A percentile compares a stretch with the other conserved stretches of the same genome.
Evolutionary conservation across 176 grass and related monocot genomes (phyloP).

Genomic region (Musa troglodytarum): DNA sequence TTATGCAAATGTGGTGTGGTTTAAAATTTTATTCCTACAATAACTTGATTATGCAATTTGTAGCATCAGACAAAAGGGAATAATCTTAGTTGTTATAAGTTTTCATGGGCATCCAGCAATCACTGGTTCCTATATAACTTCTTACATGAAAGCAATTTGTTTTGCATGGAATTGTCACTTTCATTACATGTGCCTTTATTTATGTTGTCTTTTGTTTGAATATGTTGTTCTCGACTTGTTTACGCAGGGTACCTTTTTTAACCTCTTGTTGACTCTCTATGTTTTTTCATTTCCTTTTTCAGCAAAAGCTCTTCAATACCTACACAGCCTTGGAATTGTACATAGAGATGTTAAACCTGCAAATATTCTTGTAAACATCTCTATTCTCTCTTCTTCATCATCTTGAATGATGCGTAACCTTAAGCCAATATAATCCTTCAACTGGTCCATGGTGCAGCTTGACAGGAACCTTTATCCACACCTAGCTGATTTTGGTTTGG

Average conservation of each 20-base stretch:
- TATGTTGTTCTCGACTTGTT: neutral
- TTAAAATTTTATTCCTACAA: too few species aligned
- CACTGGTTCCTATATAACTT: too few species aligned
- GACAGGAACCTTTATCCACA: constrained; percentile 59
- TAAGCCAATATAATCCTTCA: constrained; percentile 8
- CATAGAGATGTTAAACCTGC: constrained; percentile 96
- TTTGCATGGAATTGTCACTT: too few species aligned
- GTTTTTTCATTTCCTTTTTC: constrained; percentile 17
- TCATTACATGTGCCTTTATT: neutral
- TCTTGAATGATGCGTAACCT: constrained; percentile 1
- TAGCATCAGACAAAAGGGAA: too few species aligned
- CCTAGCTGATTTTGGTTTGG: constrained; percentile 91
- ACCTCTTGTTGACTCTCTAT: neutral
- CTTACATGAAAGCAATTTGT: too few species aligned
- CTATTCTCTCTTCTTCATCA: constrained; percentile 10
- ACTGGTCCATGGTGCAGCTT: constrained; percentile 39
- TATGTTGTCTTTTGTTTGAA: constrained; percentile 6
- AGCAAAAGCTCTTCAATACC: constrained; percentile 74
- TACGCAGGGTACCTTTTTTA: neutral
- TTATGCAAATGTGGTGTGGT: too few species aligned
- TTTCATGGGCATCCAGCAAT: too few species aligned
- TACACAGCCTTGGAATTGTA: constrained; percentile 58
- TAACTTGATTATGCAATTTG: too few species aligned
- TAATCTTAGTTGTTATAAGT: too few species aligned
- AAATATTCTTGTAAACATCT: constrained; percentile 82